Base-by-base conservation (phyloP, 2,329 filamentous ascomycete genomes). In the Colletotrichum sp. region DNA sequence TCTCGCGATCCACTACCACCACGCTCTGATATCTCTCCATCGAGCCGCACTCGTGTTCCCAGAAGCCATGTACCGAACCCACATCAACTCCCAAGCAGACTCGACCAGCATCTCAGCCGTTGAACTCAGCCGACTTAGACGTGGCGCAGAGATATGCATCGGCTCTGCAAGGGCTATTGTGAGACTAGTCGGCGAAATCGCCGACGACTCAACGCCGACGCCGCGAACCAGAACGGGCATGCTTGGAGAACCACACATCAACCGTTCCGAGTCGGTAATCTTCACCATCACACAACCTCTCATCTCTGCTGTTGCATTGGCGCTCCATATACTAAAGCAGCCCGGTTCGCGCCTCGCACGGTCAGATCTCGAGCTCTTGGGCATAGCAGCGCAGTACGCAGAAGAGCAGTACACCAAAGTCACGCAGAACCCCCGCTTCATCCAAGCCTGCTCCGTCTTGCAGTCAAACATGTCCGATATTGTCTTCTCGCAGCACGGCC, bases 301-400 rank as follows among this genome's bases (percentile, higher is more conserved):
- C 56, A 71, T 79, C 2, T 73, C 77, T 2, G 77, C 78, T 8
- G 68, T 78, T 7, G 78, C 79, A 3, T 71, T 80, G 16, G 78
- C 78, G 1, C 70, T 80, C 10, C 61, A 72, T 34, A 77, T 80
- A 26, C 65, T 80, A 5, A 74, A 75, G 8, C 70, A 78, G 24
- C 79, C 78, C 1, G 43, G 73, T 12, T 70, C 70, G 6, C 70
- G 77, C 13, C 75, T 80, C 48, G 79, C 78, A 7, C 70, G 79
- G 24, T 70, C 79, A 21, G 79, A 79, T 28, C 60, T 79, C 16
- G 77, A 78, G 75, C 73, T 80, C 0, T 36, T 80, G 21, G 62
- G 66, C 16, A 64, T 71, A 12, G 77, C 78, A 18, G 77, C 78
- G 2, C 73, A 76, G 55, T 76, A 77, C 34, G 76, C 75, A 15